Evolutionary conservation across 225 moss, liverwort and hornwort species (phyloP), one percentile per base, ranked within the genome.

Genomic region (Thuidium tamariscinum): DNA sequence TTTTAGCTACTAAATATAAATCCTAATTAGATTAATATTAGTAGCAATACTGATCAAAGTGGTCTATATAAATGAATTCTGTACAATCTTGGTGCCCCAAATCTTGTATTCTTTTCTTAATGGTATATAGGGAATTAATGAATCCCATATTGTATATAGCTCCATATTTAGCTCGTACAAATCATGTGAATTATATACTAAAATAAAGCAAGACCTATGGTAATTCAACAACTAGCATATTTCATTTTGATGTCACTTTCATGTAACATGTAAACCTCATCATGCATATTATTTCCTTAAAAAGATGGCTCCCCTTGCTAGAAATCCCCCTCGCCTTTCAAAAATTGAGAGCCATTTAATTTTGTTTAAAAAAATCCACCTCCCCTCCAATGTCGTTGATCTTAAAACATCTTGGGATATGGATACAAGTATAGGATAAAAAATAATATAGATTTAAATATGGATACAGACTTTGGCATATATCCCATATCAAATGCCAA

Each of bases 111-210:
- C 8, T 7, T 68, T 23, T 39, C 6, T 39, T 22, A 25, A 41
- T 41, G 15, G 26, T 41, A 39, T 23, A 67, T 25, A 1, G 10
- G 2, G 8, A 66, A 36, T 66, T 2, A 36, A 11, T 6, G 13
- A 29, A 61, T 61, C 4, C 13, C 29, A 61, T 21, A 36, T 36
- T 0, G 1, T 12, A 36, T 36, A 5, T 6, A 21, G 11, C 21
- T 66, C 0, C 11, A 0, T 21, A 66, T 21, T 66, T 36, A 9
- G 12, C 2, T 66, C 0, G 3, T 36, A 36, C 2, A 11, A 36
- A 66, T 20, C 36, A 36, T 21, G 20, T 4, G 0, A 65, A 65
- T 65, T 19, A 36, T 20, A 1, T 6, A 36, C 3, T 20, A 36
- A 21, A 11, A 36, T 11, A 12, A 2, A 3, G 6, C 6, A 36